These are phyloP conservation scores for Diatrype stigma DNA, from an alignment of 2,329 filamentous ascomycete species.

Conservation along the genomic window DNA sequence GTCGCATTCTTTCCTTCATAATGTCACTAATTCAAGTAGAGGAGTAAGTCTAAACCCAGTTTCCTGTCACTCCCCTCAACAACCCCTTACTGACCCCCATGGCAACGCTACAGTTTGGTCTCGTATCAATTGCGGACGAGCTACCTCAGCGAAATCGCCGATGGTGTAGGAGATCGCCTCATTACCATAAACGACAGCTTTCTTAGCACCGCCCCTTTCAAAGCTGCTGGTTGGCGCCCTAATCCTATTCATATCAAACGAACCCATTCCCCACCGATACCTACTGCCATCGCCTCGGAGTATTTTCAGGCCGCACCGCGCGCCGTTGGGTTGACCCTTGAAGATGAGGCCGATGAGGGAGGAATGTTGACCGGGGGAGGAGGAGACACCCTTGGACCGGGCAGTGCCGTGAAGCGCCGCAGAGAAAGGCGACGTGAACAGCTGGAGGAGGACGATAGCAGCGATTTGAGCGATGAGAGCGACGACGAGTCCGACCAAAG, in stretches of 20 bases:
- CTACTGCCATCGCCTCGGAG: conserved; percentile 75
- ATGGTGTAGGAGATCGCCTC: conserved; percentile 79
- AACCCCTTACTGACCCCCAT: too few relatives aligned
- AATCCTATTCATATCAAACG: conserved; percentile 74
- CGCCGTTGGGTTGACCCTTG: conserved; percentile 58
- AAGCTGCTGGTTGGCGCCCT: conserved; percentile 74
- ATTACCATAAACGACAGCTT: conserved; percentile 77
- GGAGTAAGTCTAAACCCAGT: conserved; percentile 18
- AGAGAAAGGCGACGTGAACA: conserved; percentile 61
- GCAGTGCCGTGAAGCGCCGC: conserved; percentile 62
- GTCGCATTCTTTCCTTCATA: conserved; percentile 5
- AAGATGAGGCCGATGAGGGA: conserved; percentile 68
- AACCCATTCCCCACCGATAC: conserved; percentile 81
- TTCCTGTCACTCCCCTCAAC: conserved; percentile 13
- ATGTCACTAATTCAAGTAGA: conserved; percentile 29
- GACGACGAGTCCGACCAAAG: conserved; percentile 71
- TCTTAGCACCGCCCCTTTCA: conserved; percentile 76
- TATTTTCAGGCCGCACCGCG: conserved; percentile 72
- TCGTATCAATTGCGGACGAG: conserved; percentile 77
- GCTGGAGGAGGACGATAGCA: conserved; percentile 81
- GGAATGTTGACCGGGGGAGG: conserved; percentile 66
- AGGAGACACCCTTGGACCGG: conserved; percentile 65
- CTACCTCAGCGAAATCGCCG: conserved; percentile 75
- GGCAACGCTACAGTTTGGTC: conserved; percentile 55
- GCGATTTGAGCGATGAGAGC: conserved; percentile 78